Conservation (phyloP, 1,284 basidiomycete species). For the Puccinia polysora region DNA sequence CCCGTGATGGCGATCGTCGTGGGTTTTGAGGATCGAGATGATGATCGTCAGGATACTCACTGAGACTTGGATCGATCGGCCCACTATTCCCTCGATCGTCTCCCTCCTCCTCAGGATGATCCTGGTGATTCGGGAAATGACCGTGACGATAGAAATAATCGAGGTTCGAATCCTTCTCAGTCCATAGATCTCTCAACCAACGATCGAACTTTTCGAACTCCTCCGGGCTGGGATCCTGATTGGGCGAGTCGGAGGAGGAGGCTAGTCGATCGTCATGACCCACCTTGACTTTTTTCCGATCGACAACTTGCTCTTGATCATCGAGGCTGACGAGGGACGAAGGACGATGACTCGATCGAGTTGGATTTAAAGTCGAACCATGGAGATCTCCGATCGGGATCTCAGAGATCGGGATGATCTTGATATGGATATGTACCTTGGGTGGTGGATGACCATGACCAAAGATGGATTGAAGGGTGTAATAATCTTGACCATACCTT, state of each 20-base stretch:
- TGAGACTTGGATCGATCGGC: background rate
- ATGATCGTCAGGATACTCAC: too few species aligned
- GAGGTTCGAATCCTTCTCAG: conserved; percentile 48
- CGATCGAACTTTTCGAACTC: conserved; percentile 48
- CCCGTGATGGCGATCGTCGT: background rate
- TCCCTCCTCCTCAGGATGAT: background rate
- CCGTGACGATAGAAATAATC: conserved; percentile 49
- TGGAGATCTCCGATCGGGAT: conserved; percentile 19
- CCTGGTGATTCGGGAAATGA: background rate
- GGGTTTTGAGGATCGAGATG: too few species aligned
- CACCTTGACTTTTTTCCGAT: conserved; percentile 21
- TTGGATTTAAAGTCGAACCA: too few species aligned
- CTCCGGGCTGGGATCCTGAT: conserved; percentile 46
- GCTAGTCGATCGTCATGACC: too few species aligned
- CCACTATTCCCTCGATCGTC: too few species aligned
- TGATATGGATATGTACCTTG: conserved; percentile 75
- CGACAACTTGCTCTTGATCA: conserved; percentile 17
- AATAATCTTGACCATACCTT: conserved; percentile 74
- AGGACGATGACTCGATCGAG: too few species aligned
- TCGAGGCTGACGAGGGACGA: conserved; percentile 15
- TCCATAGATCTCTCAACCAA: conserved; percentile 49
- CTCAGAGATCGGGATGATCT: conserved; percentile 49
- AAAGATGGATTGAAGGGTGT: conserved; percentile 84
- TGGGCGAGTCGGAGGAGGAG: too few species aligned
- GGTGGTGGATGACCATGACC: conserved; percentile 77